These are phyloP conservation scores for Cladobotryum protrusum DNA, from an alignment of 2,329 filamentous ascomycete species.

Conservation along the genomic window DNA sequence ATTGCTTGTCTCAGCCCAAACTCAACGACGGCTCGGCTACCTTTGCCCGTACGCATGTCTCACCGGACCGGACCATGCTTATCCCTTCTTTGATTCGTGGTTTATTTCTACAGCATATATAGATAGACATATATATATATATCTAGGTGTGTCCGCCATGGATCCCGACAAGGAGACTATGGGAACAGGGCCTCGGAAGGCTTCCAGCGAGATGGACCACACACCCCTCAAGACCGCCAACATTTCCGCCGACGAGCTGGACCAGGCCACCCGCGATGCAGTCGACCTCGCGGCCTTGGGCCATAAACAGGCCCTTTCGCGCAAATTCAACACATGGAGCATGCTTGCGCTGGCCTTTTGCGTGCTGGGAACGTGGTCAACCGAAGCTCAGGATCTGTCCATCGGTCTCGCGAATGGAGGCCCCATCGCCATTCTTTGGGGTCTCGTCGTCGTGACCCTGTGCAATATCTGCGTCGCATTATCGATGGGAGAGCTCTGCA, in stretches of 20 bases:
- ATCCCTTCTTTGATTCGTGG: no score
- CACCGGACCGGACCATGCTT: no score
- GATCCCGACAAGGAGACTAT: no score
- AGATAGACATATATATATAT: no score
- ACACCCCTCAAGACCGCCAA: constrained; percentile 25
- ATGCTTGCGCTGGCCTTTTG: constrained; percentile 53
- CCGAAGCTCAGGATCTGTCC: constrained; percentile 43
- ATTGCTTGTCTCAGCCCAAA: no score
- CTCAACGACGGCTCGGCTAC: no score
- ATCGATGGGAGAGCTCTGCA: constrained; percentile 50
- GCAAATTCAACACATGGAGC: constrained; percentile 48
- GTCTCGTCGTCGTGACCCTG: constrained; percentile 43
- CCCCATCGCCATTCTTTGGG: constrained; percentile 49
- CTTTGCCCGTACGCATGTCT: no score
- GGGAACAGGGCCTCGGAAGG: background rate
- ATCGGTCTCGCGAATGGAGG: constrained; percentile 50
- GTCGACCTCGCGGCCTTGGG: constrained; percentile 35
- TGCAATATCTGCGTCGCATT: constrained; percentile 49
- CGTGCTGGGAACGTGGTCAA: constrained; percentile 53
- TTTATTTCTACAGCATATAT: no score
- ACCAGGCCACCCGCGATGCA: constrained; percentile 29
- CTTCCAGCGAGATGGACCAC: background rate
- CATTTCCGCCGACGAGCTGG: constrained; percentile 29
- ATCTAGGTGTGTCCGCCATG: no score
- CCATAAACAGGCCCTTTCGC: constrained; percentile 32